Conservation (phyloP, 106 monocot genomes). For the Acorus calamus region DNA sequence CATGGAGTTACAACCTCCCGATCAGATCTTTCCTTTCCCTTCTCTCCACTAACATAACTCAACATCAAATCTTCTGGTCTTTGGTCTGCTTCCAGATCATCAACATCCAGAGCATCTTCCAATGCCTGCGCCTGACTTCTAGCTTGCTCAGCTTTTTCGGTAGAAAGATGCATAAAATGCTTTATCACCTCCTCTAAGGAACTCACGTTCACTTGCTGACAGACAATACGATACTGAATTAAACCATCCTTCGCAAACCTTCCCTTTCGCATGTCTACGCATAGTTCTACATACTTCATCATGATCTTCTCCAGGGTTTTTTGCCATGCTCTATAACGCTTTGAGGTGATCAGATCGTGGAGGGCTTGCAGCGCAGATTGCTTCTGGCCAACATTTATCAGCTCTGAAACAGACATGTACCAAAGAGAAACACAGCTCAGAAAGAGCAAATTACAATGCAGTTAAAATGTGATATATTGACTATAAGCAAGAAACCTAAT, state of each 20-base stretch:
- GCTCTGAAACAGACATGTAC: constrained; percentile 33
- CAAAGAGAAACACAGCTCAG: neutral
- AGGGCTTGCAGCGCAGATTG: constrained; percentile 91
- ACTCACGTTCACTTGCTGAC: constrained; percentile 95
- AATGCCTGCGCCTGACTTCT: constrained; percentile 69
- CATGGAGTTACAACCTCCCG: constrained; percentile 95
- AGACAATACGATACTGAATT: constrained; percentile 90
- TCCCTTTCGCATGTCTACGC: constrained; percentile 90
- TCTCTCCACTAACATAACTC: constrained; percentile 97
- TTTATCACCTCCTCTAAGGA: constrained; percentile 97
- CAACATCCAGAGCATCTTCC: constrained; percentile 95
- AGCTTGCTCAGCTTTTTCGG: constrained; percentile 87
- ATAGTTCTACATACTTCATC: constrained; percentile 94
- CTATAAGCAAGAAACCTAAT: too few species aligned
- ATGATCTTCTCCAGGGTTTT: constrained; percentile 86
- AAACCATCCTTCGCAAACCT: constrained; percentile 98
- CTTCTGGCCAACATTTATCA: constrained; percentile 94
- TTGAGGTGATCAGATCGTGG: constrained; percentile 92
- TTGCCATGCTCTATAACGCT: constrained; percentile 87
- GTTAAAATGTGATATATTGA: too few species aligned
- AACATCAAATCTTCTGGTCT: constrained; percentile 98
- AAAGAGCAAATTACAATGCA: too few species aligned
- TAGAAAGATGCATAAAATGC: constrained; percentile 87
- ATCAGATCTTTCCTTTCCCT: constrained; percentile 89
- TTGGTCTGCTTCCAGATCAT: constrained; percentile 92